Base-by-base conservation (phyloP, 345 rosid genomes). In the Citrus maxima region DNA sequence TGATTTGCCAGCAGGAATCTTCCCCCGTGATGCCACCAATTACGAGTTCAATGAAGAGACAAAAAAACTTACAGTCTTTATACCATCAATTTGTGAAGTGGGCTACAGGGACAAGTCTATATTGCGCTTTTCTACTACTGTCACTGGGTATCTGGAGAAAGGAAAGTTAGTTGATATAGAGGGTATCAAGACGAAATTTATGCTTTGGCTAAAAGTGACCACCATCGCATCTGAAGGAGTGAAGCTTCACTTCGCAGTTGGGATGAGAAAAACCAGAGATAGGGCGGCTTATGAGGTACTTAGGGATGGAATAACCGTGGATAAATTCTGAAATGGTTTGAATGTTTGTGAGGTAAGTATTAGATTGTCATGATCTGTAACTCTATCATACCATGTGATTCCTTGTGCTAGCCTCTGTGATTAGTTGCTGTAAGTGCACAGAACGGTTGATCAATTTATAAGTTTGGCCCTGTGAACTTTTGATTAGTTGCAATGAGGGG, bases 11-110 rank as follows among this genome's bases (percentile, higher is more conserved):
- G 77, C 89, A 21, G 99, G 99, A 80, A 92, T 97, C 81, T 97
- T 97, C 81, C 99, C 99, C 24, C 88, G 90, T 35, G 98, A 96
- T 77, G 95, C 99, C 30, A 96, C 97, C 66, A 94, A 94, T 85
- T 96, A 96, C 1, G 98, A 96, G 88, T 96, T 96, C 81, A 87
- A 92, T 62, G 98, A 91, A 84, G 97, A 93, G 81, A 94, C 97
- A 0, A 79, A 88, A 79, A 93, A 89, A 85, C 85, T 96, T 22
- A 88, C 88, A 24, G 98, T 96, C 61, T 90, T 86, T 81, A 88
- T 96, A 72, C 99, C 99, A 0, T 70, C 88, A 64, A 77, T 88
- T 49, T 93, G 97, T 56, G 99, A 96, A 83, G 97, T 94, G 69
- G 98, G 98, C 56, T 96, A 93, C 85, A 93, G 81, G 79, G 98